These are phyloP conservation scores for Xylaria sp. DNA, from an alignment of 2,329 filamentous ascomycete species.

Conservation along the genomic window DNA sequence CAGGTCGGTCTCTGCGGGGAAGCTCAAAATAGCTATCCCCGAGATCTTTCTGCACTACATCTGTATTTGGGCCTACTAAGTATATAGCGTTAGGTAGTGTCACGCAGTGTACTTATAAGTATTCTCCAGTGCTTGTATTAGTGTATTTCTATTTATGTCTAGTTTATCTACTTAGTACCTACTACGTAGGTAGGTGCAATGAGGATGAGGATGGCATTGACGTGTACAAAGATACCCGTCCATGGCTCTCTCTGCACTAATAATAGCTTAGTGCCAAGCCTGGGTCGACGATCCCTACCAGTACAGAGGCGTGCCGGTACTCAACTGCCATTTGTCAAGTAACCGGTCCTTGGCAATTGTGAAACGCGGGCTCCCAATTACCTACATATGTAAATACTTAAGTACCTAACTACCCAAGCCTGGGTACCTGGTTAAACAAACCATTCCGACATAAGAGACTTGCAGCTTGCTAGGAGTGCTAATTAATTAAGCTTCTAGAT, in stretches of 20 bases:
- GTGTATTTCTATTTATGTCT: constrained; percentile 9
- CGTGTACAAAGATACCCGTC: background rate
- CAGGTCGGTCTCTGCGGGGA: constrained; percentile 31
- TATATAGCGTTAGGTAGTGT: too few species aligned
- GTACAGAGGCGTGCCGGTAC: background rate
- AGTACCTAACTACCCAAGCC: too few species aligned
- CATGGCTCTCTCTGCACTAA: background rate
- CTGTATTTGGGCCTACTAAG: too few species aligned
- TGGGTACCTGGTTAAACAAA: background rate
- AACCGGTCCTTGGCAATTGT: background rate
- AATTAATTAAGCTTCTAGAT: background rate
- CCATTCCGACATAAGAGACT: background rate
- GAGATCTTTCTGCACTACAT: constrained; percentile 6
- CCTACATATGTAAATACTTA: background rate
- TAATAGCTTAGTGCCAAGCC: background rate
- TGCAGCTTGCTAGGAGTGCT: background rate
- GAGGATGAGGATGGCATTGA: background rate
- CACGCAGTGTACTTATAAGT: too few species aligned
- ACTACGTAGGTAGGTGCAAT: too few species aligned
- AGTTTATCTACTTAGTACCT: background rate
- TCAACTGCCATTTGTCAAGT: constrained; percentile 2
- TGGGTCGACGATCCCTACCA: background rate
- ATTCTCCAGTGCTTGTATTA: background rate
- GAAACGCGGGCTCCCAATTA: background rate
- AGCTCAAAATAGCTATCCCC: constrained; percentile 39